A percentile compares a stretch with the other conserved stretches of the same genome.
These are phyloP conservation scores for Paraleonurus japonicus DNA, from an alignment of 257 asterid genomes.

Conservation along the genomic window DNA sequence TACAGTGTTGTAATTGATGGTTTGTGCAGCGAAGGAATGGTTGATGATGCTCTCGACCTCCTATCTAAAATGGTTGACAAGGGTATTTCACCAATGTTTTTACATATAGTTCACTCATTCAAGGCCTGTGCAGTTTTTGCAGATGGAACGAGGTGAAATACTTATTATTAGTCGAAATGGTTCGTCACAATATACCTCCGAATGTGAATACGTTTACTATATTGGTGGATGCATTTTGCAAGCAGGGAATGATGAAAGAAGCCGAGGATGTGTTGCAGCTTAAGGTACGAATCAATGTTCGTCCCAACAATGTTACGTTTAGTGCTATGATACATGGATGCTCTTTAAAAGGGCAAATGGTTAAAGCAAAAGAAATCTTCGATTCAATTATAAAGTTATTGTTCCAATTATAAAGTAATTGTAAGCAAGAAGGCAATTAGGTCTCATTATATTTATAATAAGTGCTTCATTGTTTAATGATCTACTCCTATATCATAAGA, in stretches of 20 bases:
- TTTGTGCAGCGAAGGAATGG: background rate
- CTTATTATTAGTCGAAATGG: background rate
- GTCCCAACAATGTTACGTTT: background rate
- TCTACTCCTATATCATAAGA: too few relatives aligned
- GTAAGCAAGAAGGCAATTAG: background rate
- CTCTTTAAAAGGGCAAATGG: background rate
- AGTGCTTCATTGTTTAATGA: too few relatives aligned
- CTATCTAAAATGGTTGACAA: background rate
- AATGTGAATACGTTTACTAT: background rate
- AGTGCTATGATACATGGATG: background rate
- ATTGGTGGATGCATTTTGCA: conserved; percentile 2
- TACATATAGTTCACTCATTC: background rate
- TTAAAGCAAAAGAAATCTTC: background rate
- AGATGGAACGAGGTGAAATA: background rate
- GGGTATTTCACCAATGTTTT: background rate
- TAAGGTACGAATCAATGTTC: background rate
- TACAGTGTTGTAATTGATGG: background rate
- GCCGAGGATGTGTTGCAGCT: background rate
- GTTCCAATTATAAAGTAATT: too few relatives aligned
- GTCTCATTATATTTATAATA: too few relatives aligned
- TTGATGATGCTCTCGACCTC: background rate
- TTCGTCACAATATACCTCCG: background rate
- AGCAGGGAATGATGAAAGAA: background rate
- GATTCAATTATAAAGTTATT: too few relatives aligned
- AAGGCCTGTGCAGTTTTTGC: background rate